Conservation (phyloP, 192 early-diverging fungal species). For the Diversispora epigaea region DNA sequence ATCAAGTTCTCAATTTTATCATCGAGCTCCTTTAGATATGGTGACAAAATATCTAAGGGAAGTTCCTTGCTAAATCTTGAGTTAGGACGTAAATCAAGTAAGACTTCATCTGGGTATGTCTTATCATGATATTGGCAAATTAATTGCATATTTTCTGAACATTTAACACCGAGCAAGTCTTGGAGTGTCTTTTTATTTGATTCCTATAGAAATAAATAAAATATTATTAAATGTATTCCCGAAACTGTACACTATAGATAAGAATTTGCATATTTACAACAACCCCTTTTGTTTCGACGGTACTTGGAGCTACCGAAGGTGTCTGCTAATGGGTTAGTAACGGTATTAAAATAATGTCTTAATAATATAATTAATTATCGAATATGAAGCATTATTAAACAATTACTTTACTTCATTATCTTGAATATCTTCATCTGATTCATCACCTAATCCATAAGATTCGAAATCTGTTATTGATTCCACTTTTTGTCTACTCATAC, state of each 20-base stretch:
- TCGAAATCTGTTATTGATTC: no score
- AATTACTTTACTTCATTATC: no score
- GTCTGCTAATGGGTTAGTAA: slow-evolving; percentile 8
- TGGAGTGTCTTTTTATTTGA: slow-evolving; percentile 3
- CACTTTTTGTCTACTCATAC: no score
- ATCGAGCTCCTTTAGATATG: slow-evolving; percentile 22
- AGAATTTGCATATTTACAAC: background rate
- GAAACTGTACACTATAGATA: background rate
- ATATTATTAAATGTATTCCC: background rate
- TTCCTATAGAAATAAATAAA: slow-evolving; percentile 27
- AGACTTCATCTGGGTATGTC: background rate
- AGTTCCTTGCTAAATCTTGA: slow-evolving; percentile 15
- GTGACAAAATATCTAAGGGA: slow-evolving; percentile 1
- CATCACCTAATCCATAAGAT: no score
- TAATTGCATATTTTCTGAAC: slow-evolving; percentile 20
- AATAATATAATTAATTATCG: no score
- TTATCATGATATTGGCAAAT: slow-evolving; percentile 16
- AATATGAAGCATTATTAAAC: no score
- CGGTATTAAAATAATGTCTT: no score
- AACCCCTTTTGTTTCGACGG: background rate
- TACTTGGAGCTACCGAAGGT: slow-evolving; percentile 5
- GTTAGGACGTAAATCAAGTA: slow-evolving; percentile 12
- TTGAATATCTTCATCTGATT: no score
- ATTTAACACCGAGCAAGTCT: slow-evolving; percentile 2
- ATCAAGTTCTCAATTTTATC: slow-evolving; percentile 29